Base-by-base conservation (phyloP, 2,329 filamentous ascomycete genomes). In the Fusarium graminum region DNA sequence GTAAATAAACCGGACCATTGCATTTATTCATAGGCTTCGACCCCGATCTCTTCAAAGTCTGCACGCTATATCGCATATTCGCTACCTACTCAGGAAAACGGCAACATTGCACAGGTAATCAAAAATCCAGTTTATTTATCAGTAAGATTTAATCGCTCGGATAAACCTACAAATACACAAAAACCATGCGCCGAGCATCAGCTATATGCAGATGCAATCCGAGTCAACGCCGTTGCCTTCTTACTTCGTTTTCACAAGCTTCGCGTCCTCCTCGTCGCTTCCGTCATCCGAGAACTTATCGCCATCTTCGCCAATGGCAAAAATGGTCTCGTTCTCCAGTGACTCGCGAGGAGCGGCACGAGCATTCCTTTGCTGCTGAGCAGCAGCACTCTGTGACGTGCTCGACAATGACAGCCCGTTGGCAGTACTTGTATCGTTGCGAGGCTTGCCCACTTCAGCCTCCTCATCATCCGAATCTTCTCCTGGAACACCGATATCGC, bases 321-420 rank as follows among this genome's bases (percentile, higher is more conserved):
- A 98, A 64, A 98, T 96, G 0, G 94, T 97, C 80, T 98, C 95
- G 12, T 93, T 93, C 65, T 98, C 94, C 32, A 87, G 76, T 3
- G 85, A 87, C 56, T 86, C 83, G 16, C 85, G 80, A 16, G 80
- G 80, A 82, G 71, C 86, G 77, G 59, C 52, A 16, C 65, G 74
- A 41, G 76, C 66, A 22, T 54, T 66, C 19, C 68, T 53, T 39
- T 69, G 54, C 34, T 75, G 58, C 30, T 75, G 69, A 52, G 60
- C 54, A 52, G 60, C 54, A 16, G 59, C 64, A 26, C 68, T 67
- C 43, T 73, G 72, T 5, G 71, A 68, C 5, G 70, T 51, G 7
- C 72, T 69, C 10, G 68, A 58, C 16, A 59, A 54, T 7, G 73
- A 69, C n/a, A 73, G 45, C 6, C 71, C 70, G 11, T 74, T 74